These are phyloP conservation scores for Verticillium alfalfae DNA, from an alignment of 2,329 filamentous ascomycete species.

Conservation along the genomic window DNA sequence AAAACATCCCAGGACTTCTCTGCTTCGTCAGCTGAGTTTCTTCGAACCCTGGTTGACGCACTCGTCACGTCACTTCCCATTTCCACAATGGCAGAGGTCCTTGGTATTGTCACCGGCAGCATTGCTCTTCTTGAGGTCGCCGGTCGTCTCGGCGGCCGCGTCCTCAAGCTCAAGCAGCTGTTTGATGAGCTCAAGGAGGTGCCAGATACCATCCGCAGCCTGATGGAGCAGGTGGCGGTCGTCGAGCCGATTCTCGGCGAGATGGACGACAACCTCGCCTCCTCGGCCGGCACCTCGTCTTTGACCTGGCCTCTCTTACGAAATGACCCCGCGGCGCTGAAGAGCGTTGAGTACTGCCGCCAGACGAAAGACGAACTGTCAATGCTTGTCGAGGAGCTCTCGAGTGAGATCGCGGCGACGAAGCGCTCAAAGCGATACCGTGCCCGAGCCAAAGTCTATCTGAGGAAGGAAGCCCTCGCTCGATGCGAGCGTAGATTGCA, in stretches of 20 bases:
- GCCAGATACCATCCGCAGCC: slow-evolving; percentile 6
- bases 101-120: slow-evolving; percentile 12
- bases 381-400: background rate
- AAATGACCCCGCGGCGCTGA: background rate
- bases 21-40: too few relatives aligned
- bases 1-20: background rate
- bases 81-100: background rate
- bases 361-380: background rate
- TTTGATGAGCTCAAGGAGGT: slow-evolving; percentile 18
- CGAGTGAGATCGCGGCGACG: background rate
- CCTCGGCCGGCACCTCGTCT: background rate
- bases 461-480: background rate
- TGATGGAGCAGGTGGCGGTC: background rate
- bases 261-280: background rate
- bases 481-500: background rate
- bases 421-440: background rate
- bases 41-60: too few relatives aligned
- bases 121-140: slow-evolving; percentile 18
- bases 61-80: background rate
- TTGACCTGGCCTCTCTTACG: background rate
- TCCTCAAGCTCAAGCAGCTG: slow-evolving; percentile 13
- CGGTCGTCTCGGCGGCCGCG: slow-evolving; percentile 12
- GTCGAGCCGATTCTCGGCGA: background rate
- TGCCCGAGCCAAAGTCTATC: background rate
- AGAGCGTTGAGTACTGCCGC: background rate